Conservation (phyloP, 768 basidiomycete species). For the Tulasnella sp. region DNA sequence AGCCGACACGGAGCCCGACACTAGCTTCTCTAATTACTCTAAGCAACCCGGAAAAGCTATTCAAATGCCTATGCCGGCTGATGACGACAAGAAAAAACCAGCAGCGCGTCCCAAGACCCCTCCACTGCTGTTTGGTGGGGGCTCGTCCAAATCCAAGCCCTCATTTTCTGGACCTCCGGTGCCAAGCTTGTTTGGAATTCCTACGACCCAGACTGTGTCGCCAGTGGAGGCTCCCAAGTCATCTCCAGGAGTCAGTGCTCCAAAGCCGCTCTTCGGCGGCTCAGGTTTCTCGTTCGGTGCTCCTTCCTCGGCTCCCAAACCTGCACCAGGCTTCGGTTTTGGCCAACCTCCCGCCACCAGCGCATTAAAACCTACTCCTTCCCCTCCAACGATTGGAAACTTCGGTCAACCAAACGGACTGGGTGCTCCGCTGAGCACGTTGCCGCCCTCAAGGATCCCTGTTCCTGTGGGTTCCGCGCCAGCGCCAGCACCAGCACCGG, state of each 20-base stretch:
- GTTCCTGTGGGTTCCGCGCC: neutral
- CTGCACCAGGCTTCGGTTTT: neutral
- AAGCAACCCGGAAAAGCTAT: neutral
- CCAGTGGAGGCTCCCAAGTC: neutral
- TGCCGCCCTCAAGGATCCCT: slow-evolving; percentile 13
- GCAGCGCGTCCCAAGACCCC: slow-evolving; percentile 15
- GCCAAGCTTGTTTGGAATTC: neutral
- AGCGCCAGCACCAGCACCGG: no score
- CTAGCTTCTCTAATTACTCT: neutral
- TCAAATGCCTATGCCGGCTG: slow-evolving; percentile 6
- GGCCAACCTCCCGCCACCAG: neutral
- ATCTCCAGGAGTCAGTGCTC: neutral
- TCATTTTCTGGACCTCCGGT: neutral
- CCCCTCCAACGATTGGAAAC: neutral
- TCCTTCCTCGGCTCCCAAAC: neutral
- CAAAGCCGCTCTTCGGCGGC: neutral
- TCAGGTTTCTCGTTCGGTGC: neutral
- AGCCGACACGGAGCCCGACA: neutral
- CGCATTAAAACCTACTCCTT: neutral
- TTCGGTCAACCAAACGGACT: neutral
- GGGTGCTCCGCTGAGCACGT: neutral
- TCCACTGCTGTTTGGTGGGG: slow-evolving; percentile 6
- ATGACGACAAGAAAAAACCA: slow-evolving; percentile 8
- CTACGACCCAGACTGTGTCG: neutral
- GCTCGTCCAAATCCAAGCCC: neutral